phyloP scores from a whole-genome alignment of 805 yeast genomes.

The Barnettozyma pratensis region DNA sequence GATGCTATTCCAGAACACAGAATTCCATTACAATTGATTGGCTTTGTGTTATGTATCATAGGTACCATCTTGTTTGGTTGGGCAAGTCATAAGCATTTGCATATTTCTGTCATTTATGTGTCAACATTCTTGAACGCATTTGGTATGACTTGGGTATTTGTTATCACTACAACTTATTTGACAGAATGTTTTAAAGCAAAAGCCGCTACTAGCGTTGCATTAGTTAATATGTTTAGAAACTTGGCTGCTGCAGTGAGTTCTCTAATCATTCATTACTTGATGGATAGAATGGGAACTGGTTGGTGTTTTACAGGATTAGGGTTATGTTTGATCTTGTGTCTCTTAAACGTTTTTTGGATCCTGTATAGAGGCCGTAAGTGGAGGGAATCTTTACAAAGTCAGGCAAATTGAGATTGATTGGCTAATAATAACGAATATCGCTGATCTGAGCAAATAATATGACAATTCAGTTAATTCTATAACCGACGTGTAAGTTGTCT shows the following conservation, averaged over 20 bases:
- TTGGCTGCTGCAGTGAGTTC: constrained; percentile 51
- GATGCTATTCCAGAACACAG: constrained; percentile 43
- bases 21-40: constrained; percentile 38
- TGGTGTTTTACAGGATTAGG: constrained; percentile 54
- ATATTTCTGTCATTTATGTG: constrained; percentile 35
- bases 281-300: constrained; percentile 38
- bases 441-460: no score
- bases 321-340: constrained; percentile 2
- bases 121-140: constrained; percentile 43
- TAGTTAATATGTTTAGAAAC: constrained; percentile 49
- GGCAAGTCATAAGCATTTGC: constrained; percentile 37
- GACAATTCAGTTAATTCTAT: no score
- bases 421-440: no score
- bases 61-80: constrained; percentile 51
- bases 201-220: constrained; percentile 49
- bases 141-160: constrained; percentile 53
- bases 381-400: constrained; percentile 1
- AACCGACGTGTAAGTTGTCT: no score
- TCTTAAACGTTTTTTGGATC: constrained; percentile 4
- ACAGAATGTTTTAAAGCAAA: constrained; percentile 45
- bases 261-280: constrained; percentile 34
- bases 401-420: no score
- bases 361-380: constrained; percentile 6
- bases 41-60: constrained; percentile 35
- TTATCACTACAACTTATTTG: constrained; percentile 47